A percentile compares a stretch with the other conserved stretches of the same genome.
Evolutionary conservation across 257 asterid genomes (phyloP).

Genomic region (Marsdenia floribunda): DNA sequence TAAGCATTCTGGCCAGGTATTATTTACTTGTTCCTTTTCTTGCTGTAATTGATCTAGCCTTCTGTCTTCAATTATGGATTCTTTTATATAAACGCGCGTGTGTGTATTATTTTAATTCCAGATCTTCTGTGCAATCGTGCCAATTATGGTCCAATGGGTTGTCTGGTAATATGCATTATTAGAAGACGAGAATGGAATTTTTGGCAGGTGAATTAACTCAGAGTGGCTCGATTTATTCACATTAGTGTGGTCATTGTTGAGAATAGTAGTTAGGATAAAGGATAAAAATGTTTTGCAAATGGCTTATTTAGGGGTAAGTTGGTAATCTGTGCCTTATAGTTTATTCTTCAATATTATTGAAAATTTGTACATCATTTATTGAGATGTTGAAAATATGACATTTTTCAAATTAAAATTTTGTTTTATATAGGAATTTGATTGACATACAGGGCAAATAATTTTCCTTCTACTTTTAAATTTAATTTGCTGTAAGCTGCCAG

Average conservation of each 20-base stretch:
- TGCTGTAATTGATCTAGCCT: background rate
- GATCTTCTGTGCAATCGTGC: background rate
- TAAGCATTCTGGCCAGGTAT: conserved; percentile 70
- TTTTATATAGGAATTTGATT: too few species aligned
- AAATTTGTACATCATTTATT: background rate
- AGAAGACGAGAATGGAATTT: background rate
- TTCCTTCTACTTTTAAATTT: background rate
- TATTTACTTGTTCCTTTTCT: background rate
- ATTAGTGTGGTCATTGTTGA: background rate
- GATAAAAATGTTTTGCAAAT: background rate
- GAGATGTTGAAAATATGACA: background rate
- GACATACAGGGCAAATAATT: background rate
- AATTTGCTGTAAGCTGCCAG: background rate
- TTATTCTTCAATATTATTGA: background rate
- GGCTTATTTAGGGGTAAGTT: background rate
- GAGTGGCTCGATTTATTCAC: background rate
- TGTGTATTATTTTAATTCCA: background rate
- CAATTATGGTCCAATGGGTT: background rate
- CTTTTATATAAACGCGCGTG: too few species aligned
- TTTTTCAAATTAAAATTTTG: background rate
- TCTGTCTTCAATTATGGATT: background rate
- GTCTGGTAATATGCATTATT: background rate
- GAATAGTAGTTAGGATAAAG: background rate
- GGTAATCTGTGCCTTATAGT: background rate
- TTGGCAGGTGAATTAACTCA: background rate